Base-by-base conservation (phyloP, 306 rosid species). In the Hylodesmum podocarpum region DNA sequence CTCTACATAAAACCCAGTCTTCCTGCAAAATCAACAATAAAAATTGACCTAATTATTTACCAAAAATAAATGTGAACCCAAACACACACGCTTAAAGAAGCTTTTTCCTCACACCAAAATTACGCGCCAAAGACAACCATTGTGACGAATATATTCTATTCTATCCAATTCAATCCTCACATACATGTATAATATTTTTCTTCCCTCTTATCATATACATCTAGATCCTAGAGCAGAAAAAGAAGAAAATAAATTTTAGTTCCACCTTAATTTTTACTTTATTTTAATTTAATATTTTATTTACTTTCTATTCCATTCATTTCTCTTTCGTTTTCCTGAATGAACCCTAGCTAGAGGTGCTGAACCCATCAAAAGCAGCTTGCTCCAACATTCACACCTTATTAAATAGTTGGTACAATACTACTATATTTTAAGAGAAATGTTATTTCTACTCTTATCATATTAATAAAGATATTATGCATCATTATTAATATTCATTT, bases 1-100 rank as follows among this genome's bases (percentile, higher is more conserved):
- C 98, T 75, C 98, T 87, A 50, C 98, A 95, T 41, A 95, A 83
- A 47, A 96, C 99, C 99, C 99, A 96, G 80, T 96, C 99, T 72
- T 96, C 99, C 99, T 96, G 91, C 50, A 70, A n/a, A n/a, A 80
- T 73, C 70, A 76, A 61, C 22, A 34, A 50, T n/a, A 61, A 67
- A 33, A 29, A 63, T 28, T 53, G 53, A 78, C 65, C 72, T 71
- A 37, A 70, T 86, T 81, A 28, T 58, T 87, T 82, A 86, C 82
- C 72, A 31, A 4, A 41, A 74, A 49, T 68, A 12, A 15, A 63
- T 49, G 79, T 74, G 61, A 66, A 88, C 58, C 15, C 31, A 3
- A 14, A 29, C 66, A 29, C 11, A 13, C 14, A 2, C 29, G 15
- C 29, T 11, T 80, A 63, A 82, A 73, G 57, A 76, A 72, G 6